Base-by-base conservation (phyloP, 2,329 filamentous ascomycete genomes). In the Dactylellina haptotyla region DNA sequence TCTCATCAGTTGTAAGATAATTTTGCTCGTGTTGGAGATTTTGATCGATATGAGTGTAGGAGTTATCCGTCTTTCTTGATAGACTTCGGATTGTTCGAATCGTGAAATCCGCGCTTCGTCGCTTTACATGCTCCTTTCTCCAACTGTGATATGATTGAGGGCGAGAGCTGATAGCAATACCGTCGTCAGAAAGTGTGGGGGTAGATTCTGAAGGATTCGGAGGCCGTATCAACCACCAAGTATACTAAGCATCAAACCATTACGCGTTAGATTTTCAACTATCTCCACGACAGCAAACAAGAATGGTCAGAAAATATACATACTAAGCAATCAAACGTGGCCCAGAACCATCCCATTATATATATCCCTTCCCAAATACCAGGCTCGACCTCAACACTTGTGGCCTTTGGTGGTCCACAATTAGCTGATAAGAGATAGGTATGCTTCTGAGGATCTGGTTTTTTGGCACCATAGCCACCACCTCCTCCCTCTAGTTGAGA, bases 331-430 rank as follows among this genome's bases (percentile, higher is more conserved):
- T 73, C 69, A 14, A 73, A 53, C 1, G 48, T 46, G 28, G 54
- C 66, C 69, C 69, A 73, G 4, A 57, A n/a, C 69, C 69, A 73
- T 10, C 69, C 61, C 61, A 73, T 73, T 12, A 73, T 18, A 25
- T 73, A 73, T 4, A 73, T 45, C 10, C 69, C 69, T 16, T 73
- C 69, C 69, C 69, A 73, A 18, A 73, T 73, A 14, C 69, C 69
- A 20, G 69, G 69, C 25, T 65, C 61, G 10, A 73, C 69, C 34
- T 73, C 69, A 2, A 73, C 61, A 26, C 69, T 73, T 20, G 43
- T 62, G 12, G 25, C 43, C 2, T 50, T 34, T 14, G 63, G 54
- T n/a, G 50, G 30, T 10, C n/a, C n/a, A 18, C 46, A 48, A 20
- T 37, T 26, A 12, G 16, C 46, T 1, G 34, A 28, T 32, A 41